These are phyloP conservation scores for Flagelloscypha sp. DNA, from an alignment of 768 basidiomycete species.

Conservation along the genomic window DNA sequence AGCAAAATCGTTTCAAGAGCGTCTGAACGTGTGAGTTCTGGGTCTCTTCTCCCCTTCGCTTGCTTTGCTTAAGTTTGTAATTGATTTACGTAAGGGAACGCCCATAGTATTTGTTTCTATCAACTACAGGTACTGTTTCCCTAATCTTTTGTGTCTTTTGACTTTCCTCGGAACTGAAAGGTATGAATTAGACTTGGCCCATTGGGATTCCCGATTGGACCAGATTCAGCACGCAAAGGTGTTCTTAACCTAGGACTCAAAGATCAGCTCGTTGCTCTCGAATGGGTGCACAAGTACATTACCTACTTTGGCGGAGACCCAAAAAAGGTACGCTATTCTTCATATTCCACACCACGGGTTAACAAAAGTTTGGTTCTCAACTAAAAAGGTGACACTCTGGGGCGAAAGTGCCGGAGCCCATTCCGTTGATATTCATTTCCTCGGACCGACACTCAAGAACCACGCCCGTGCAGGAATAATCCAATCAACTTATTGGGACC, in stretches of 20 bases:
- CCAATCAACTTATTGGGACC: conserved; percentile 6
- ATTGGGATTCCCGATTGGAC: conserved; percentile 36
- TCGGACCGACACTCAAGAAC: conserved; percentile 24
- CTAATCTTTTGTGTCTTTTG: too few relatives aligned
- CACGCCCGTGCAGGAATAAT: conserved; percentile 28
- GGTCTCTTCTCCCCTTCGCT: background rate
- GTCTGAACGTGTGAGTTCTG: conserved; percentile 3
- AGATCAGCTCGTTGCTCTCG: conserved; percentile 23
- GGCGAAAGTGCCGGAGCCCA: conserved; percentile 53
- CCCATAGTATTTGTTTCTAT: conserved; percentile 37
- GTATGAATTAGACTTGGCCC: conserved; percentile 39
- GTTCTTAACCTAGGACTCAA: conserved; percentile 15
- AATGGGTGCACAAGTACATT: conserved; percentile 29
- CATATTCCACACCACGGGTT: too few relatives aligned
- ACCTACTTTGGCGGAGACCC: conserved; percentile 28
- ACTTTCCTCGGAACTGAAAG: too few relatives aligned
- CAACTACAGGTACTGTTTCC: too few relatives aligned
- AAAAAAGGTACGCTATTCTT: too few relatives aligned
- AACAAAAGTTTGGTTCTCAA: too few relatives aligned
- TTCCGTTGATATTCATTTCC: conserved; percentile 29
- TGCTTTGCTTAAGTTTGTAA: background rate
- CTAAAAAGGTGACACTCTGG: conserved; percentile 45
- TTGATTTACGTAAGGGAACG: conserved; percentile 20
- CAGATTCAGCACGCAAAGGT: conserved; percentile 17
- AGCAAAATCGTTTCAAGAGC: too few relatives aligned